These are phyloP conservation scores for Piromyces finnis DNA, from an alignment of 192 early-diverging fungal species.

Conservation along the genomic window DNA sequence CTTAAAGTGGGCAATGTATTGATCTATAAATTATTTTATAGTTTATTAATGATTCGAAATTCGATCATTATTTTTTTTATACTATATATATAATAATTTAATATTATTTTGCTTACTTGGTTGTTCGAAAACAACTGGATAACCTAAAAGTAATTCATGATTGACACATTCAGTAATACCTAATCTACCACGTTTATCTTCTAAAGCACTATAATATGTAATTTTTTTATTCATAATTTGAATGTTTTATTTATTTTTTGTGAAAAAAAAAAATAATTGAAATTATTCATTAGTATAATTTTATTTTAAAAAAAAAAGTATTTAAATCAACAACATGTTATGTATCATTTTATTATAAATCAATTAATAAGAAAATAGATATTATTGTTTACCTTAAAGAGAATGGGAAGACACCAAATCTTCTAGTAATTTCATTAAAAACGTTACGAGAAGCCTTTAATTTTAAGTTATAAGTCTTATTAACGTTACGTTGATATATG, in stretches of 20 bases:
- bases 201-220: slow-evolving; percentile 9
- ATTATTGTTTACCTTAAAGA: slow-evolving; percentile 40
- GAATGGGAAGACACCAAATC: slow-evolving; percentile 60
- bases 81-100: too few relatives aligned
- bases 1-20: slow-evolving; percentile 52
- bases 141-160: slow-evolving; percentile 43
- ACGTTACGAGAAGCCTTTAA: slow-evolving; percentile 40
- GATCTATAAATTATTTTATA: too few relatives aligned
- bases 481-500: slow-evolving; percentile 55
- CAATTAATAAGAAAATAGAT: too few relatives aligned
- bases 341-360: too few relatives aligned
- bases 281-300: too few relatives aligned
- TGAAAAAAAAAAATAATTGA: too few relatives aligned
- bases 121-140: slow-evolving; percentile 37
- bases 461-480: slow-evolving; percentile 50
- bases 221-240: too few relatives aligned
- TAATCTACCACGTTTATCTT: slow-evolving; percentile 26
- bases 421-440: slow-evolving; percentile 37
- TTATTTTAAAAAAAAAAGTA: too few relatives aligned
- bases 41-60: too few relatives aligned
- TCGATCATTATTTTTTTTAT: too few relatives aligned
- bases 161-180: slow-evolving; percentile 49
- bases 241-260: too few relatives aligned
- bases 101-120: slow-evolving; percentile 13
- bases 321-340: too few relatives aligned